Evolutionary conservation across 495 filamentous ascomycete genomes (phyloP).

Genomic region (Aspergillus hancockii): DNA sequence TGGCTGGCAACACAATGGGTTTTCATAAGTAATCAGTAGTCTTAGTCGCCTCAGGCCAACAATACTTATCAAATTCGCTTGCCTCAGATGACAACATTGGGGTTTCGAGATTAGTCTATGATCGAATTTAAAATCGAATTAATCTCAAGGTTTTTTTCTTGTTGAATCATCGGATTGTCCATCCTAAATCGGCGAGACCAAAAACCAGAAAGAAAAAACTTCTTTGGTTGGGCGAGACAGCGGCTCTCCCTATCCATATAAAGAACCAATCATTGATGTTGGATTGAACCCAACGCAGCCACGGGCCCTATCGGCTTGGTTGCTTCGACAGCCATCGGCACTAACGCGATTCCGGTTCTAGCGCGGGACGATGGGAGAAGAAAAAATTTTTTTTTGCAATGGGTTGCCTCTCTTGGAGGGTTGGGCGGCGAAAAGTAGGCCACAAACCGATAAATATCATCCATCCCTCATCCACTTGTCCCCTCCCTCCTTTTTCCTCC

Average conservation of each 20-base stretch:
- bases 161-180: conserved; percentile 11
- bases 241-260: background rate
- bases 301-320: conserved; percentile 19
- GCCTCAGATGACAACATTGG: no score
- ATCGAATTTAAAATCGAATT: background rate
- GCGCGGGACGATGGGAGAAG: conserved; percentile 19
- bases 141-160: conserved; percentile 3
- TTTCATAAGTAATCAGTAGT: background rate
- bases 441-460: conserved; percentile 53
- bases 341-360: conserved; percentile 23
- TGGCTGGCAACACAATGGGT: conserved; percentile 7
- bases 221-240: conserved; percentile 7
- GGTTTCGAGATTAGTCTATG: no score
- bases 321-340: conserved; percentile 22
- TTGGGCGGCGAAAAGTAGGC: conserved; percentile 37
- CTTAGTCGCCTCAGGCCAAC: conserved; percentile 5
- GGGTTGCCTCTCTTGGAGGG: conserved; percentile 13
- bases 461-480: conserved; percentile 29
- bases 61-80: background rate
- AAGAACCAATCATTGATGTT: conserved; percentile 8
- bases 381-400: conserved; percentile 25
- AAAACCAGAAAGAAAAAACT: background rate
- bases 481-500: conserved; percentile 14
- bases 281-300: conserved; percentile 14
- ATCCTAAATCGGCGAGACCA: conserved; percentile 9